Conservation (phyloP, 192 early-diverging fungal genomes). For the Coemansia sp. region DNA sequence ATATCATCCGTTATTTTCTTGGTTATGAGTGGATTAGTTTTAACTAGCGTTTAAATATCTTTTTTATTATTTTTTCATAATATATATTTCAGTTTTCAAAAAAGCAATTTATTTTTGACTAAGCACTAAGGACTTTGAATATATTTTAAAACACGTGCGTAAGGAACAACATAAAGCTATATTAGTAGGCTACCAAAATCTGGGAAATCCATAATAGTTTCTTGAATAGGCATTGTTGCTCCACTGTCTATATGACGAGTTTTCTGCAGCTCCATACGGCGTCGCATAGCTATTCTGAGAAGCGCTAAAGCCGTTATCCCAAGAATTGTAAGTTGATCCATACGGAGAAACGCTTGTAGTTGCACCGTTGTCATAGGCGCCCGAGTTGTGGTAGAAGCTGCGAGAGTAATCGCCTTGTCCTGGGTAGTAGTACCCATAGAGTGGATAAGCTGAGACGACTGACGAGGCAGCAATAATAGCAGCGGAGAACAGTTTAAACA, state of each 20-base stretch:
- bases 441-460: constrained; percentile 20
- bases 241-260: constrained; percentile 31
- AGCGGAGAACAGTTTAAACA: neutral
- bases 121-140: too few species aligned
- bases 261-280: constrained; percentile 21
- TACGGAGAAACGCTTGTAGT: constrained; percentile 21
- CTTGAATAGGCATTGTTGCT: constrained; percentile 39
- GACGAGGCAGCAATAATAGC: constrained; percentile 1
- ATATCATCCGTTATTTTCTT: neutral
- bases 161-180: too few species aligned
- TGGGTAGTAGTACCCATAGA: constrained; percentile 32
- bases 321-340: constrained; percentile 24
- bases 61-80: too few species aligned
- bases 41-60: constrained; percentile 2
- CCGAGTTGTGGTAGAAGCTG: constrained; percentile 30
- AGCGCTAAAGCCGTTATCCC: constrained; percentile 30
- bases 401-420: constrained; percentile 10
- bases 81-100: too few species aligned
- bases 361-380: constrained; percentile 29
- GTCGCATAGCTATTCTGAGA: constrained; percentile 16
- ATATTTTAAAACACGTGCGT: neutral
- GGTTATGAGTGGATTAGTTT: neutral
- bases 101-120: too few species aligned
- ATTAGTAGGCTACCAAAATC: constrained; percentile 18
- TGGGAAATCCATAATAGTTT: constrained; percentile 15